phyloP scores from a whole-genome alignment of 176 grass and related monocot genomes.

The Avena insularis region DNA sequence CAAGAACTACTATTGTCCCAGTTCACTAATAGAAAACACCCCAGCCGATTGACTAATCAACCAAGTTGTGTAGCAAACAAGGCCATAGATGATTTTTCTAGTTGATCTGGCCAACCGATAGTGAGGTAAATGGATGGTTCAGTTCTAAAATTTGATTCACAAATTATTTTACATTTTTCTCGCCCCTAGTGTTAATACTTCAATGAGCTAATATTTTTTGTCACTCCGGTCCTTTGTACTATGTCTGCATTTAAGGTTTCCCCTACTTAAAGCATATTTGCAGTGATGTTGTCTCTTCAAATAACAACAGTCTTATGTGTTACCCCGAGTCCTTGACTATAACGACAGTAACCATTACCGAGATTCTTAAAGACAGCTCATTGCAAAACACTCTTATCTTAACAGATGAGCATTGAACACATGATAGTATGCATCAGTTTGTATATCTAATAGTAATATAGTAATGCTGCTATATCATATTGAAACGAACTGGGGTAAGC shows the following conservation, averaged over 20 bases:
- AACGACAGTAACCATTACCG: background rate
- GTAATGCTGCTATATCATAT: background rate
- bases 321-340: background rate
- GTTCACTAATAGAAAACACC: too few relatives aligned
- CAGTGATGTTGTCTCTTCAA: background rate
- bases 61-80: background rate
- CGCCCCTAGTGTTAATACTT: background rate
- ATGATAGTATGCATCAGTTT: background rate
- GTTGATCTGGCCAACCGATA: background rate
- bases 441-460: background rate
- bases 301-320: background rate
- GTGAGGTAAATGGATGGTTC: background rate
- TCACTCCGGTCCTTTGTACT: background rate
- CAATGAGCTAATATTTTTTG: background rate
- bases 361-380: background rate
- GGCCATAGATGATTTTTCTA: background rate
- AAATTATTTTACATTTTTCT: background rate
- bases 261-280: conserved; percentile 13
- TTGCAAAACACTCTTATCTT: background rate
- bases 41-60: too few relatives aligned
- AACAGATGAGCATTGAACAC: background rate
- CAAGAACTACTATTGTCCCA: background rate
- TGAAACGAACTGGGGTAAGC: background rate
- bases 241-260: conserved; percentile 3
- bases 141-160: background rate